Percentiles rank a stretch among this genome's conserved stretches.
These are phyloP conservation scores for Botrytis cinerea DNA, from an alignment of 2,329 filamentous ascomycete genomes.

Conservation along the genomic window DNA sequence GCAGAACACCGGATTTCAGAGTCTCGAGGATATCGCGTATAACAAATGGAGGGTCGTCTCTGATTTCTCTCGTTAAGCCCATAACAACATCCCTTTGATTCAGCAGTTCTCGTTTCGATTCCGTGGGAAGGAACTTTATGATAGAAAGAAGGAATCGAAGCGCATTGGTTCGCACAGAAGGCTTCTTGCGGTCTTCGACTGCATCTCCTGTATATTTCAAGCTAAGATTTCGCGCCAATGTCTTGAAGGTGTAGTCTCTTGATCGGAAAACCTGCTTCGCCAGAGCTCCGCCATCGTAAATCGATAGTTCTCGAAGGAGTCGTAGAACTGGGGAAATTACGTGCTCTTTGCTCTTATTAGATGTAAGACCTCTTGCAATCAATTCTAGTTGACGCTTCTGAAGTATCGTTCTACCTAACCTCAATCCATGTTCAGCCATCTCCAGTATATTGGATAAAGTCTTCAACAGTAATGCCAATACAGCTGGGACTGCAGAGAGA, in stretches of 20 bases:
- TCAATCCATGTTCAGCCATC: slow-evolving; percentile 71
- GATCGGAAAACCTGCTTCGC: slow-evolving; percentile 77
- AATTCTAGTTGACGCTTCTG: slow-evolving; percentile 80
- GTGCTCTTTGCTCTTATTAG: slow-evolving; percentile 80
- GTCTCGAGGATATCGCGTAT: slow-evolving; percentile 73
- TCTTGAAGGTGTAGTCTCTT: slow-evolving; percentile 76
- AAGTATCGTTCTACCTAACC: slow-evolving; percentile 78
- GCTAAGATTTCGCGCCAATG: slow-evolving; percentile 77
- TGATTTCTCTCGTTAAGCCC: slow-evolving; percentile 73
- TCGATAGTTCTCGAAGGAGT: slow-evolving; percentile 80
- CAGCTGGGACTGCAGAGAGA: slow-evolving; percentile 76
- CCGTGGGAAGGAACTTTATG: slow-evolving; percentile 73
- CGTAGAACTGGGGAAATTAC: slow-evolving; percentile 87
- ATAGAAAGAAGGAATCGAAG: slow-evolving; percentile 78
- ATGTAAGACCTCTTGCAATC: slow-evolving; percentile 74
- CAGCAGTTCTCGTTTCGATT: slow-evolving; percentile 79
- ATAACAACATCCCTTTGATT: slow-evolving; percentile 70
- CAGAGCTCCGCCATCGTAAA: slow-evolving; percentile 80
- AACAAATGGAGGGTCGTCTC: slow-evolving; percentile 74
- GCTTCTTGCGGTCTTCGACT: slow-evolving; percentile 65
- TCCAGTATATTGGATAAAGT: slow-evolving; percentile 74
- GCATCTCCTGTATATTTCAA: slow-evolving; percentile 62
- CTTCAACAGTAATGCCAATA: slow-evolving; percentile 79
- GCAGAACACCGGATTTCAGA: slow-evolving; percentile 69
- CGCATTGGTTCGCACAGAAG: slow-evolving; percentile 81